Evolutionary conservation across 2,329 filamentous ascomycete genomes (phyloP).

Genomic region (Talaromyces funiculosus): DNA sequence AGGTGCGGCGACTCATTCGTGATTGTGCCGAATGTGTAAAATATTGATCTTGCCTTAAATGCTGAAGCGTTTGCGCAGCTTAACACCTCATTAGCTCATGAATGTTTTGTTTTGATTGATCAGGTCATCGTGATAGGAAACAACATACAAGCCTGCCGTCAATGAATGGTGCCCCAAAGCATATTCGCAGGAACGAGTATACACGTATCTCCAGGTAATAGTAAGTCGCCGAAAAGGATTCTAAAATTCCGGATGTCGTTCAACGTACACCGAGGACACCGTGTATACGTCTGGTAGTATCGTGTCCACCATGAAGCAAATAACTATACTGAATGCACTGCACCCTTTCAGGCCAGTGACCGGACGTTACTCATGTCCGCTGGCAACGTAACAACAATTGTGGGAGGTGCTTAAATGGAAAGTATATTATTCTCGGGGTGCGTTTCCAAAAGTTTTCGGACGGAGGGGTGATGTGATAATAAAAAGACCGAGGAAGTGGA

Average conservation of each 20-base stretch:
- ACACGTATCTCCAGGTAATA: background rate
- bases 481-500: background rate
- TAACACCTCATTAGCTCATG: background rate
- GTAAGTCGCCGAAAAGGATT: background rate
- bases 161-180: background rate
- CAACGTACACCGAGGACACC: constrained; percentile 2
- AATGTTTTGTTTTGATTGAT: too few species aligned
- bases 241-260: background rate
- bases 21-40: background rate
- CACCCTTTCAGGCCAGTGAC: constrained; percentile 8
- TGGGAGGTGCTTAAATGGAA: background rate
- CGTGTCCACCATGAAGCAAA: constrained; percentile 2
- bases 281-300: background rate
- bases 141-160: background rate
- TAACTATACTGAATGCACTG: constrained; percentile 3
- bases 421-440: background rate
- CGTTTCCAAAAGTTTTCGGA: background rate
- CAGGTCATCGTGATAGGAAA: background rate
- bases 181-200: background rate
- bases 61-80: constrained; percentile 9
- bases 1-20: constrained; percentile 9
- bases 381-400: background rate
- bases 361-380: constrained; percentile 6
- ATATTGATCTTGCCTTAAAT: background rate
- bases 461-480: background rate